Evolutionary conservation across 139 green algal species (phyloP).

Genomic region (Protoeuglena noctilucae): DNA sequence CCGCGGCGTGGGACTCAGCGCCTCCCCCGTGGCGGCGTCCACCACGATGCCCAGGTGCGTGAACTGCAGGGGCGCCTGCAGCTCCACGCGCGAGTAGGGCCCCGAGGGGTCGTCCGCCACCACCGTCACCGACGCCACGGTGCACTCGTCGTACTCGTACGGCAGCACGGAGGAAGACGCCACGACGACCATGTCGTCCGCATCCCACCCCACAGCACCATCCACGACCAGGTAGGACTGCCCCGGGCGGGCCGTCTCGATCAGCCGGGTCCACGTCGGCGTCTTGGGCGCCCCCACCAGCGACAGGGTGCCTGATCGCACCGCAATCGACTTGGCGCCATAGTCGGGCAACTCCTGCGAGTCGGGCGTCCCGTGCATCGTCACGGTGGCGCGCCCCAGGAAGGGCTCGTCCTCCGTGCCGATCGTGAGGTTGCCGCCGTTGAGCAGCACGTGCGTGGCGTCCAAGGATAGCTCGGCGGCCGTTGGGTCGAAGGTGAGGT

Average conservation of each 20-base stretch:
- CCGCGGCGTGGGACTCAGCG: neutral
- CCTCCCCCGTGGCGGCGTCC: neutral
- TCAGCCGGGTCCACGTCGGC: conserved; percentile 9
- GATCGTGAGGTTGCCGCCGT: conserved; percentile 2
- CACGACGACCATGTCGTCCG: conserved; percentile 12
- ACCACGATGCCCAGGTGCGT: conserved; percentile 8
- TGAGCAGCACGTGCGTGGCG: conserved; percentile 13
- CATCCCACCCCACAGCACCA: conserved; percentile 1
- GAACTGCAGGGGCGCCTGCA: conserved; percentile 3
- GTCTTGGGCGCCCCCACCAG: conserved; percentile 7
- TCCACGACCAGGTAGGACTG: neutral
- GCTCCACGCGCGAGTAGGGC: neutral
- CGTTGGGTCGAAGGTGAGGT: conserved; percentile 7
- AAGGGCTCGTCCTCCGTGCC: conserved; percentile 12
- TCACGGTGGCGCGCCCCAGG: conserved; percentile 7
- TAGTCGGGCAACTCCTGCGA: conserved; percentile 15
- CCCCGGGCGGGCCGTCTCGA: neutral
- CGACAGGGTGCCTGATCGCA: conserved; percentile 4
- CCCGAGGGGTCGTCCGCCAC: neutral
- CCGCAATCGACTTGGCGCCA: conserved; percentile 13
- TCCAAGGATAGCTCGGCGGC: conserved; percentile 6
- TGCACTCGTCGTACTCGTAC: conserved; percentile 2
- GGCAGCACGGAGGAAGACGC: conserved; percentile 4
- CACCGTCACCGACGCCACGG: neutral
- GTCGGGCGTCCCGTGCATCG: conserved; percentile 10